These are phyloP conservation scores for Collybia nuda DNA, from an alignment of 768 basidiomycete species.

Conservation along the genomic window DNA sequence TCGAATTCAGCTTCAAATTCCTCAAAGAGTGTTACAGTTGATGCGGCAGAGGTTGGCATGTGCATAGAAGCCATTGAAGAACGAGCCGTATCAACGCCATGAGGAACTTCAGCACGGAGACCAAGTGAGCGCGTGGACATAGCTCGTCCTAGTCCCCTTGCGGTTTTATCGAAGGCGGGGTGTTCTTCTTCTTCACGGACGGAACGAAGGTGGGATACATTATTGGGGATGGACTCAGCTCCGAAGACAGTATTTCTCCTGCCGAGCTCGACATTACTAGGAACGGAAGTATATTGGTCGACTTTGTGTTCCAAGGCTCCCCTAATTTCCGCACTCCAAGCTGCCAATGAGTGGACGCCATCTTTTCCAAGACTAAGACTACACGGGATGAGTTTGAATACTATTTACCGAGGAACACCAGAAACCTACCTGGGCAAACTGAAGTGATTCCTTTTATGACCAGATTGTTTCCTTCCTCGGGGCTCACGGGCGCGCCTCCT, in stretches of 20 bases:
- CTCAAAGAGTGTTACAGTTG: conserved; percentile 64
- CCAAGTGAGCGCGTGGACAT: conserved; percentile 44
- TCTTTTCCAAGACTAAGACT: conserved; percentile 67
- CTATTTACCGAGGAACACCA: conserved; percentile 2
- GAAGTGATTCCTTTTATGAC: conserved; percentile 61
- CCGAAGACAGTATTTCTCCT: conserved; percentile 50
- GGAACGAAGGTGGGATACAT: conserved; percentile 28
- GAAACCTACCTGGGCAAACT: conserved; percentile 63
- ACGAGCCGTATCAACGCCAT: conserved; percentile 48
- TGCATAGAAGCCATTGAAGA: conserved; percentile 43
- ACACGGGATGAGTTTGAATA: conserved; percentile 6
- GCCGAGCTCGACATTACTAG: conserved; percentile 39
- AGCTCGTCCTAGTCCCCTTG: conserved; percentile 27
- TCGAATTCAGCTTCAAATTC: conserved; percentile 46
- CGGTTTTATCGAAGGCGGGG: conserved; percentile 5
- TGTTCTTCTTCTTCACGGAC: conserved; percentile 42
- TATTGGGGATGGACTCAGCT: conserved; percentile 37
- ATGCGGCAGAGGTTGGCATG: conserved; percentile 53
- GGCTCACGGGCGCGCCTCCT: conserved; percentile 27
- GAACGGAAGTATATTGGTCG: conserved; percentile 36
- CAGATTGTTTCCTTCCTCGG: conserved; percentile 42
- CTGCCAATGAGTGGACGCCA: conserved; percentile 47
- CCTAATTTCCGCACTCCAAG: conserved; percentile 56
- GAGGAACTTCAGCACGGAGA: conserved; percentile 51
- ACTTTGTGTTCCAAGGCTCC: conserved; percentile 44